Evolutionary conservation across 2,329 filamentous ascomycete genomes (phyloP).

Genomic region (Tolypocladium inflatum): DNA sequence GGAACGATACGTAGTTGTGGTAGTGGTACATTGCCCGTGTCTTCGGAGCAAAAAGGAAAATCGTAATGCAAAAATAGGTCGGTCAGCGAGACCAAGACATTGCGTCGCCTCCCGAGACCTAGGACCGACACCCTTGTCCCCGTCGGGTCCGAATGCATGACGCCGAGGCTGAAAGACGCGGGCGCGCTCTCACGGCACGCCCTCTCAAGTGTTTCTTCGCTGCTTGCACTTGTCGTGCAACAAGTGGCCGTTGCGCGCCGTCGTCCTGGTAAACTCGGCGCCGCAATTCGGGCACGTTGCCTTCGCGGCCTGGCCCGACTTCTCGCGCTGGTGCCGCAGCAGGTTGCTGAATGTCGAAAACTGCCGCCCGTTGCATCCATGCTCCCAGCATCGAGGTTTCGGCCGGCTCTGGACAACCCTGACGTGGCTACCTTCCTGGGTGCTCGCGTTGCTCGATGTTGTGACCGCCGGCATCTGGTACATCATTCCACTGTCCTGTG

Average conservation of each 20-base stretch:
- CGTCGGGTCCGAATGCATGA: not conserved
- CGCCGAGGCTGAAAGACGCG: not conserved
- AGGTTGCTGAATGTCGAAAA: slow-evolving; percentile 97
- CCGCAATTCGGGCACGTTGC: slow-evolving; percentile 85
- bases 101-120: not conserved
- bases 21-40: not conserved
- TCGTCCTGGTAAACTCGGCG: slow-evolving; percentile 85
- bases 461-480: slow-evolving; percentile 32
- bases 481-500: slow-evolving; percentile 30
- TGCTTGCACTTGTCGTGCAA: slow-evolving; percentile 89
- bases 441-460: slow-evolving; percentile 21
- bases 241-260: slow-evolving; percentile 77
- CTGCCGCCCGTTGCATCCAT: slow-evolving; percentile 89
- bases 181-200: not conserved
- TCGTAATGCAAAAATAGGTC: not conserved
- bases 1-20: not conserved
- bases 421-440: slow-evolving; percentile 40
- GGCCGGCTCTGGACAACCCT: slow-evolving; percentile 68
- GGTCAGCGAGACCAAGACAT: not conserved
- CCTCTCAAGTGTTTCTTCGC: slow-evolving; percentile 19
- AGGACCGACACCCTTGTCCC: not conserved
- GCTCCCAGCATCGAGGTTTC: slow-evolving; percentile 96
- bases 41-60: not conserved
- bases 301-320: slow-evolving; percentile 83
- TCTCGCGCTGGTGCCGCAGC: slow-evolving; percentile 84